Conservation (phyloP, 129 eudicot species). For the Chrysanthemum seticuspe region DNA sequence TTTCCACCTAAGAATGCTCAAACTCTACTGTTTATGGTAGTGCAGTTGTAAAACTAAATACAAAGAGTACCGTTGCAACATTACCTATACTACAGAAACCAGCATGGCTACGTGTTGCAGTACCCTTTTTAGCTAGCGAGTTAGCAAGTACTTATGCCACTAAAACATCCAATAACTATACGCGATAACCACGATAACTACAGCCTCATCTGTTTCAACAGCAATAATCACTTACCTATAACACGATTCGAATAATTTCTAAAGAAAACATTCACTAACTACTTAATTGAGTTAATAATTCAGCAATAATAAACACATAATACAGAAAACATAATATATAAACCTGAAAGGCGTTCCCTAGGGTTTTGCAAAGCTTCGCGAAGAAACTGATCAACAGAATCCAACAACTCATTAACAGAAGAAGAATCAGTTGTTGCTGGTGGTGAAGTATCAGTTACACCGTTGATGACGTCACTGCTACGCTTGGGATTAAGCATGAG, state of each 20-base stretch:
- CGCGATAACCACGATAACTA: too few relatives aligned
- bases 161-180: too few relatives aligned
- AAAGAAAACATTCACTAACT: too few relatives aligned
- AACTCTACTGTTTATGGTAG: neutral
- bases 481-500: constrained; percentile 41
- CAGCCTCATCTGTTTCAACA: too few relatives aligned
- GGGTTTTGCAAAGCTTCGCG: constrained; percentile 98
- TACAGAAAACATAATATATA: neutral
- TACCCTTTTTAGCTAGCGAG: neutral
- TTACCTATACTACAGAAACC: neutral
- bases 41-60: neutral
- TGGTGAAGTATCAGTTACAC: neutral
- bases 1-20: neutral
- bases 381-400: constrained; percentile 91
- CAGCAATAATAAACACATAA: too few relatives aligned
- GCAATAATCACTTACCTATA: too few relatives aligned
- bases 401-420: constrained; percentile 32
- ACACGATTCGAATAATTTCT: too few relatives aligned
- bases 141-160: too few relatives aligned
- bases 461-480: constrained; percentile 15
- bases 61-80: neutral
- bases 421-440: constrained; percentile 17
- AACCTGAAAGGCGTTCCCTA: constrained; percentile 88
- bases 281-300: too few relatives aligned
- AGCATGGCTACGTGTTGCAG: neutral